Evolutionary conservation across 352 stramenopile genomes (phyloP).

Genomic region (Elongisporangium prolatum): DNA sequence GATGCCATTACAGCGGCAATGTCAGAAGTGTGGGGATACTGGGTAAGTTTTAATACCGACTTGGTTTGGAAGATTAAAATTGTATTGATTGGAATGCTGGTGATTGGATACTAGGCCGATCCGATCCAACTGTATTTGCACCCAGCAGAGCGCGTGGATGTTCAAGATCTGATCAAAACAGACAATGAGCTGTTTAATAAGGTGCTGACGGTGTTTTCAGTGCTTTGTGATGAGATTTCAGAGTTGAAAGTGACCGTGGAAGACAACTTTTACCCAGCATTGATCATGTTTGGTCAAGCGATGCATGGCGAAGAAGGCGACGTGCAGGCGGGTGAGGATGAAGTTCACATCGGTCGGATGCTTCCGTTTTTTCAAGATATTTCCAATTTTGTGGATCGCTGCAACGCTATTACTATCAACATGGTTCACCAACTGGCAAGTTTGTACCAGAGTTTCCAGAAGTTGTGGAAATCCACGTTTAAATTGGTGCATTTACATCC

Average conservation of each 20-base stretch:
- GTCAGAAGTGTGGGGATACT: conserved; percentile 89
- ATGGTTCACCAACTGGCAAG: conserved; percentile 88
- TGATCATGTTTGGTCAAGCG: conserved; percentile 88
- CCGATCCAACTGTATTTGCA: conserved; percentile 81
- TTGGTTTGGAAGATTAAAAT: neutral
- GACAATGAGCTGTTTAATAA: conserved; percentile 90
- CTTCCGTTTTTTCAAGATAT: conserved; percentile 88
- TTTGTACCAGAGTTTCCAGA: conserved; percentile 85
- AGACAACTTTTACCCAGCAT: conserved; percentile 84
- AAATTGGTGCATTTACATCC: conserved; percentile 79
- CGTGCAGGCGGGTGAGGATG: conserved; percentile 70
- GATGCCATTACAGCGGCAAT: conserved; percentile 81
- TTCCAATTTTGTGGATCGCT: conserved; percentile 89
- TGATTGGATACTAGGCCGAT: conserved; percentile 41
- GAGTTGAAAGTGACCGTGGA: conserved; percentile 88
- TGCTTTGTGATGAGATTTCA: conserved; percentile 88
- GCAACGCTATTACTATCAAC: conserved; percentile 86
- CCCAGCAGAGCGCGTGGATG: conserved; percentile 79
- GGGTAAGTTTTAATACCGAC: conserved; percentile 32
- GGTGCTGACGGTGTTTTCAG: conserved; percentile 84
- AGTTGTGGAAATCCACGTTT: conserved; percentile 87
- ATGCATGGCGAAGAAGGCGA: conserved; percentile 63
- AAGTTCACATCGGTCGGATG: conserved; percentile 84
- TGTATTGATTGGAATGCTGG: neutral
- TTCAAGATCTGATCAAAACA: conserved; percentile 86